These are phyloP conservation scores for Cadophora sp. DNA, from an alignment of 2,329 filamentous ascomycete species.

Conservation along the genomic window DNA sequence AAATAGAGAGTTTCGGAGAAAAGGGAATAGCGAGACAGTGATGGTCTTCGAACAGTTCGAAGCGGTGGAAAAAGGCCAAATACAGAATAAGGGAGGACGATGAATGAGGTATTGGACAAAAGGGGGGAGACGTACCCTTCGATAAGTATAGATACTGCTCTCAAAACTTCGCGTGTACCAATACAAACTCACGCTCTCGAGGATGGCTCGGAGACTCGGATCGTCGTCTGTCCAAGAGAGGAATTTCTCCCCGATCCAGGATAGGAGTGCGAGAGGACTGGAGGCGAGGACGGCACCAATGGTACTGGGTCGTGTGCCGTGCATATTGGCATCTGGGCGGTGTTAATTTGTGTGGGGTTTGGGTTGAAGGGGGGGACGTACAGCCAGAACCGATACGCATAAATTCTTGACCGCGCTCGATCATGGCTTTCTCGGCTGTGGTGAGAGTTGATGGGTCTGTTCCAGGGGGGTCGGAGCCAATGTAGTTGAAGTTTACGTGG, in stretches of 20 bases:
- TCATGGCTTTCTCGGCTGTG: conserved; percentile 47
- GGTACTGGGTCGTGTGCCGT: conserved; percentile 61
- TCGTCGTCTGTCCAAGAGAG: conserved; percentile 57
- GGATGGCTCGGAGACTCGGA: conserved; percentile 52
- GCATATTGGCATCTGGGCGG: conserved; percentile 51
- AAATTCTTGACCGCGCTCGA: conserved; percentile 51
- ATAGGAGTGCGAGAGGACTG: conserved; percentile 62
- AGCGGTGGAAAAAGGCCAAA: neutral
- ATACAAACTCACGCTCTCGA: conserved; percentile 59
- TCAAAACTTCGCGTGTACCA: conserved; percentile 61
- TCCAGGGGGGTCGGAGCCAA: conserved; percentile 28
- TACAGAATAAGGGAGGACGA: neutral
- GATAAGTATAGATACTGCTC: conserved; percentile 57
- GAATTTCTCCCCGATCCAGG: conserved; percentile 65
- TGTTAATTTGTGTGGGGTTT: neutral
- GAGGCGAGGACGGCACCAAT: conserved; percentile 60
- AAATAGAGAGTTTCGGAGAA: neutral
- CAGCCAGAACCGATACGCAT: conserved; percentile 52
- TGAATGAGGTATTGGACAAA: neutral
- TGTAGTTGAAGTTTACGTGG: conserved; percentile 17
- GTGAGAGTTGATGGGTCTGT: conserved; percentile 24
- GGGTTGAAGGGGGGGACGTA: neutral
- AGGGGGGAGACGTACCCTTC: neutral
- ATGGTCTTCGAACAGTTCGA: neutral
- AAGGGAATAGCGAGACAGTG: neutral